These are phyloP conservation scores for Martensiomyces pterosporus DNA, from an alignment of 192 early-diverging fungal genomes.

Conservation along the genomic window DNA sequence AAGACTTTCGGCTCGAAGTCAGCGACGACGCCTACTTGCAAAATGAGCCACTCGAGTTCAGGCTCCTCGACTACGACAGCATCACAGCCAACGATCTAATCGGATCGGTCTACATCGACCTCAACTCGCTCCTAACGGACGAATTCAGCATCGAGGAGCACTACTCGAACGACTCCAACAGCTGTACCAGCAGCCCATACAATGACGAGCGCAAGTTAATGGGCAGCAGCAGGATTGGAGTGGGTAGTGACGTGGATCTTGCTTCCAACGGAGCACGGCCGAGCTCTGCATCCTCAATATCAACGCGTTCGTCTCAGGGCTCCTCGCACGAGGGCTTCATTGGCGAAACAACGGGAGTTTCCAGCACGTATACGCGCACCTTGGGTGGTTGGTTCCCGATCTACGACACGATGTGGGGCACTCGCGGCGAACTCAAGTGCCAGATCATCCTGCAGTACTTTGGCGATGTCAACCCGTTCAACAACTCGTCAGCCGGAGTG, in stretches of 20 bases:
- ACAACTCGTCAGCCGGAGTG: conserved; percentile 63
- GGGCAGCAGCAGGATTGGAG: not conserved
- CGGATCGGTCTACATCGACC: conserved; percentile 71
- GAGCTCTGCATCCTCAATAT: conserved; percentile 1
- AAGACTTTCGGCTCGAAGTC: conserved; percentile 76
- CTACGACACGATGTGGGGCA: conserved; percentile 68
- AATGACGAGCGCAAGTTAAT: not conserved
- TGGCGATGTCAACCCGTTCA: conserved; percentile 79
- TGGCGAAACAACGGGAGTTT: conserved; percentile 14
- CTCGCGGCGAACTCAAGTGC: conserved; percentile 69
- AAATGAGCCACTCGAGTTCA: conserved; percentile 76
- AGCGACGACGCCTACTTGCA: conserved; percentile 73
- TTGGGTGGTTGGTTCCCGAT: conserved; percentile 75
- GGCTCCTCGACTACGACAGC: conserved; percentile 72
- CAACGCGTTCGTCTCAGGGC: not conserved
- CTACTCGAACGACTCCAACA: not conserved
- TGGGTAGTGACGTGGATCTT: not conserved
- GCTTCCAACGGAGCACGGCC: too few relatives aligned
- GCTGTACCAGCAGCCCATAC: not conserved
- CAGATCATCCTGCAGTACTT: conserved; percentile 74
- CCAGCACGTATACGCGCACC: conserved; percentile 18
- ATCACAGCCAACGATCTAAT: conserved; percentile 73
- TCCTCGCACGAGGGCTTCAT: conserved; percentile 11
- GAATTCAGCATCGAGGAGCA: conserved; percentile 45
- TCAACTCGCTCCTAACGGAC: conserved; percentile 70